phyloP scores from a whole-genome alignment of 768 basidiomycete genomes.

The Polyporus arcularius region DNA sequence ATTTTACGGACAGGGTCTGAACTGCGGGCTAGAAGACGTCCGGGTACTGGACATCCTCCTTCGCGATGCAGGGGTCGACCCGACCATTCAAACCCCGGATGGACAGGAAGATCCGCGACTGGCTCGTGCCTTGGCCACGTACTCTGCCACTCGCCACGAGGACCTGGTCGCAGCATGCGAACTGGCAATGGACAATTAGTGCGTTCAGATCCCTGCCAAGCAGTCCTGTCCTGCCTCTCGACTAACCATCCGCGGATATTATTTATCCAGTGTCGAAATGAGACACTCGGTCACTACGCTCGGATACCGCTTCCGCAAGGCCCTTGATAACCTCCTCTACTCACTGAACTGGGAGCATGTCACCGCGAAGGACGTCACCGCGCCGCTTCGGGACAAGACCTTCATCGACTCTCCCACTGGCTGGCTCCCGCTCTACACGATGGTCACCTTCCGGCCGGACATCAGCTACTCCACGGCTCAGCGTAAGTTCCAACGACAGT shows the following conservation, averaged over 20 bases:
- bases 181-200: constrained; percentile 98
- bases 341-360: constrained; percentile 54
- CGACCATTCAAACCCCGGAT: constrained; percentile 39
- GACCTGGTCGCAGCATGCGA: constrained; percentile 90
- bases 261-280: constrained; percentile 78
- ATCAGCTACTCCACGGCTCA: constrained; percentile 85
- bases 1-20: constrained; percentile 95
- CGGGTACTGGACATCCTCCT: constrained; percentile 81
- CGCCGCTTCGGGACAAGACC: constrained; percentile 27
- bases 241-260: background rate
- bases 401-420: constrained; percentile 54
- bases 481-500: constrained; percentile 69
- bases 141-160: constrained; percentile 80
- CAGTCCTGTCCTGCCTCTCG: constrained; percentile 3
- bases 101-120: constrained; percentile 55
- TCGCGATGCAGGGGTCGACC: constrained; percentile 65
- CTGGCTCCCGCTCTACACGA: constrained; percentile 94
- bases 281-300: constrained; percentile 87
- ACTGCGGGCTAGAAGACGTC: constrained; percentile 97
- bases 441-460: constrained; percentile 98
- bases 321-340: constrained; percentile 75
- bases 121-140: constrained; percentile 68
- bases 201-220: constrained; percentile 39
- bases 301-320: constrained; percentile 75
- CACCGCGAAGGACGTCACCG: constrained; percentile 48